Percentiles rank a stretch among this genome's conserved stretches.
These are phyloP conservation scores for Phytophthora tubulina DNA, from an alignment of 352 stramenopile species.

Conservation along the genomic window DNA sequence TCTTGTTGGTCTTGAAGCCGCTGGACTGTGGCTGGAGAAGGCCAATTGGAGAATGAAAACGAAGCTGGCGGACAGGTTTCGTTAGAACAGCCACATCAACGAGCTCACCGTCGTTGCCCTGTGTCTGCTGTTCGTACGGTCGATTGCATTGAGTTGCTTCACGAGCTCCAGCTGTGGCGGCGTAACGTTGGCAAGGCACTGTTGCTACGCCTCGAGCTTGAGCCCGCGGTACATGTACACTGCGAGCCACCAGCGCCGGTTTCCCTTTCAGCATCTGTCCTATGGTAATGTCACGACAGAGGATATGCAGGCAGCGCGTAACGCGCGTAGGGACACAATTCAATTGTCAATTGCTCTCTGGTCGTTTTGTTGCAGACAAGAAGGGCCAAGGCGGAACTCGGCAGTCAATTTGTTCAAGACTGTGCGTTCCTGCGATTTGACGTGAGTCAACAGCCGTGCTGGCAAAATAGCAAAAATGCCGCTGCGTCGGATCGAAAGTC, in stretches of 20 bases:
- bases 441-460: slow-evolving; percentile 28
- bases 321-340: slow-evolving; percentile 20
- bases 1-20: slow-evolving; percentile 26
- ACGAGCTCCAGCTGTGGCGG: slow-evolving; percentile 24
- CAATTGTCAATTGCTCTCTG: slow-evolving; percentile 17
- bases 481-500: slow-evolving; percentile 24
- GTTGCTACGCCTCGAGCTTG: slow-evolving; percentile 10
- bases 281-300: slow-evolving; percentile 27
- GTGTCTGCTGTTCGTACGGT: slow-evolving; percentile 23
- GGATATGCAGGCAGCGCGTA: slow-evolving; percentile 2
- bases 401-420: slow-evolving; percentile 19
- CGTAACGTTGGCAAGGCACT: slow-evolving; percentile 31
- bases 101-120: slow-evolving; percentile 11
- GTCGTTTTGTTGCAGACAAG: slow-evolving; percentile 27
- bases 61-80: slow-evolving; percentile 5
- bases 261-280: slow-evolving; percentile 33
- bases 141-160: slow-evolving; percentile 15
- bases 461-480: not conserved
- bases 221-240: not conserved
- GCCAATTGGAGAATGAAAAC: slow-evolving; percentile 37
- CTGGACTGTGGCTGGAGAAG: slow-evolving; percentile 25
- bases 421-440: slow-evolving; percentile 25
- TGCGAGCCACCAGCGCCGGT: slow-evolving; percentile 1
- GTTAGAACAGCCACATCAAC: slow-evolving; percentile 19
- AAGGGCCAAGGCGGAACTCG: slow-evolving; percentile 19